Conservation (phyloP, 1,139 yeast genomes). For the Citeromyces siamensis region DNA sequence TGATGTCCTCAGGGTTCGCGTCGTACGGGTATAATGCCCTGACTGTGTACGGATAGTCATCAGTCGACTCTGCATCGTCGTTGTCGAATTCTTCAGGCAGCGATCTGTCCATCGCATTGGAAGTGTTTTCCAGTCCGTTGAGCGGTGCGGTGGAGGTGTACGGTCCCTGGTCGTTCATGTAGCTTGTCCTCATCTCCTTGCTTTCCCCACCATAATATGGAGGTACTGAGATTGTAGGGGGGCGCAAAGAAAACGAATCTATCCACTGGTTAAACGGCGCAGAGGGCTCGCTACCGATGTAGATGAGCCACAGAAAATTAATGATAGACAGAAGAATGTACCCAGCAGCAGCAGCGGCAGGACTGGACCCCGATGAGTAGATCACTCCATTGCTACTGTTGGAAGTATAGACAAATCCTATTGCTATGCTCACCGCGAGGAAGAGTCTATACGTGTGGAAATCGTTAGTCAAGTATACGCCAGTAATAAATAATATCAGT, state of each 20-base stretch:
- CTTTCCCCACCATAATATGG: background rate
- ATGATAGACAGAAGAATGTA: constrained; percentile 72
- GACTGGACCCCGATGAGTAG: constrained; percentile 50
- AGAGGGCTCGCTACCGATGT: constrained; percentile 74
- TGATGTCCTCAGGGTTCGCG: constrained; percentile 92
- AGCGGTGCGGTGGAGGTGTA: constrained; percentile 10
- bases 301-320: constrained; percentile 69
- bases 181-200: constrained; percentile 2
- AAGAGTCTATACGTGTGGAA: constrained; percentile 64
- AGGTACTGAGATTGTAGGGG: constrained; percentile 1
- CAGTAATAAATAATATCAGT: constrained; percentile 38
- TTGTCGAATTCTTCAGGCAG: constrained; percentile 9
- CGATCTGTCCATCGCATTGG: constrained; percentile 7
- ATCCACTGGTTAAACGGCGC: constrained; percentile 75
- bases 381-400: constrained; percentile 75
- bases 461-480: constrained; percentile 54
- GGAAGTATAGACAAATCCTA: constrained; percentile 73
- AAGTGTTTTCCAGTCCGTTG: constrained; percentile 16
- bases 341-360: constrained; percentile 89
- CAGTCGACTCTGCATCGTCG: constrained; percentile 16
- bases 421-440: constrained; percentile 39
- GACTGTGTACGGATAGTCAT: constrained; percentile 67
- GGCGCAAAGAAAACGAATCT: constrained; percentile 42
- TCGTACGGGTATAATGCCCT: constrained; percentile 77
- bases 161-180: constrained; percentile 4